These are phyloP conservation scores for Paxillus involutus DNA, from an alignment of 768 basidiomycete species.

Conservation along the genomic window DNA sequence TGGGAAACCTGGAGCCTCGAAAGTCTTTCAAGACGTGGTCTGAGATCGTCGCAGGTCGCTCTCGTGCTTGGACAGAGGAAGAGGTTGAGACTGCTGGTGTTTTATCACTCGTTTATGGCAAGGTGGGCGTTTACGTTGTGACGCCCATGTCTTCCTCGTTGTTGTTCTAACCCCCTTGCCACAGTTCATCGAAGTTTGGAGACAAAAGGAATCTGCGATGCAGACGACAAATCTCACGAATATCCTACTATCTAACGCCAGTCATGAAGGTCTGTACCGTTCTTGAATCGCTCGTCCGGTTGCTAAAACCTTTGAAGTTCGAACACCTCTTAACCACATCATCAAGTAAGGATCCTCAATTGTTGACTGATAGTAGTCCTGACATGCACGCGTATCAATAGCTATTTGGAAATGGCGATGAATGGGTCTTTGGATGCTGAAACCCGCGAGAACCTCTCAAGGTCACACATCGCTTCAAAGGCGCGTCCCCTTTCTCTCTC, in stretches of 20 bases:
- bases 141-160: background rate
- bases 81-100: conserved; percentile 82
- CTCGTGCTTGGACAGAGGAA: conserved; percentile 76
- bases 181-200: conserved; percentile 84
- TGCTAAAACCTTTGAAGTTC: background rate
- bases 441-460: conserved; percentile 70
- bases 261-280: conserved; percentile 63
- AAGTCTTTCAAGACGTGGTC: conserved; percentile 80
- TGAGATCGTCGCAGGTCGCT: conserved; percentile 67
- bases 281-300: background rate
- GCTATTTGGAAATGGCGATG: conserved; percentile 79
- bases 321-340: background rate
- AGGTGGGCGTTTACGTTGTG: conserved; percentile 34
- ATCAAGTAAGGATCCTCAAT: background rate
- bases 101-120: conserved; percentile 75
- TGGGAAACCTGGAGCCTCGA: conserved; percentile 63
- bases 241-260: conserved; percentile 75
- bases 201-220: conserved; percentile 75
- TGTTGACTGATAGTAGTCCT: background rate
- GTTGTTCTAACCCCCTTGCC: background rate
- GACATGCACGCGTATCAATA: conserved; percentile 18
- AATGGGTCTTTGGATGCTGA: conserved; percentile 72
- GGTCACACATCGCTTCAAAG: conserved; percentile 76
- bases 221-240: conserved; percentile 73
- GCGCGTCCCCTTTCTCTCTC: conserved; percentile 25